Base-by-base conservation (phyloP, 345 rosid species). In the Gossypioides kirkii region DNA sequence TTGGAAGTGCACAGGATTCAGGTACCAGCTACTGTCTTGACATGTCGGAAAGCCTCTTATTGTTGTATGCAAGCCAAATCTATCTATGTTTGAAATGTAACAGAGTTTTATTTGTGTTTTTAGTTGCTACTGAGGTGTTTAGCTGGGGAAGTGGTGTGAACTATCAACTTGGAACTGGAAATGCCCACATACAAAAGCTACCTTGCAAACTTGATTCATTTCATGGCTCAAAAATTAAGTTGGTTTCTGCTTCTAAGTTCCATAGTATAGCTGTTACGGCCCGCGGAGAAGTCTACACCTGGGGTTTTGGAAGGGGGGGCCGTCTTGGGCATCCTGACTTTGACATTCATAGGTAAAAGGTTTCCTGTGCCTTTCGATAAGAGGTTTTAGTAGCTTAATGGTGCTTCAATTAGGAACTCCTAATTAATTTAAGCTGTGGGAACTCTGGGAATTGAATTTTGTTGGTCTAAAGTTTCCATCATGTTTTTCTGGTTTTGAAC, bases 271-370 rank as follows among this genome's bases (percentile, higher is more conserved):
- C 98, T 53, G 86, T 95, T 81, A 86, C 83, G 73, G 83, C 82
- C 54, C 63, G 56, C 72, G 99, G 99, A 78, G 87, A 92, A 80
- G 90, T 92, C 62, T 95, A 85, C 78, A 89, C 98, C 1, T 95
- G 99, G 99, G 99, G 99, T 13, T 95, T 91, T 80, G 99, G 98
- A 70, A 92, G 99, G 76, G 98, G 99, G 26, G 98, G 99, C 23
- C 93, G 99, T 73, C 99, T 95, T 85, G 99, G 99, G 73, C 99
- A 95, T 79, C 97, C 99, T 70, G 99, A 95, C 75, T 95, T 95
- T 84, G 97, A 95, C 79, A 95, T 95, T 78, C 99, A 95, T 83
- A 95, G 99, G 99, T 92, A 80, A 45, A 10, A 26, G 13, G 68
- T 60, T 54, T 22, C 9, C 46, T n/a, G 17, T 50, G 32, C 52